Base-by-base conservation (phyloP, 495 filamentous ascomycete species). In the Aspergillus baeticus region DNA sequence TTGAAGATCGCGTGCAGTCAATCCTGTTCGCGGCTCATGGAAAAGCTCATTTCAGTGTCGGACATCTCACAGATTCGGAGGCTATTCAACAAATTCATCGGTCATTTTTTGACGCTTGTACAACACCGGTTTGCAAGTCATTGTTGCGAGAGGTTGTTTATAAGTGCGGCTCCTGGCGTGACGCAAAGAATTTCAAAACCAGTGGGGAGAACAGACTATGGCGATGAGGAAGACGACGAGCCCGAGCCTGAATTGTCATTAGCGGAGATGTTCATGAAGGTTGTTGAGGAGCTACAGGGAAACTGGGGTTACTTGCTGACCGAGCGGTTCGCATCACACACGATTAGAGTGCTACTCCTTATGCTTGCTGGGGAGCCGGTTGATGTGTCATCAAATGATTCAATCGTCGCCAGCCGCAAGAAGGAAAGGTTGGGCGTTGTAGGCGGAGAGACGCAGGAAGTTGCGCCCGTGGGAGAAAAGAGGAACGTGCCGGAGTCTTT, bases 121-220 rank as follows among this genome's bases (percentile, higher is more conserved):
- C 92, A 94, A 63, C 94, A 98, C 69, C 87, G 92, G 23, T 98
- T 98, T 66, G 94, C 94, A 4, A 91, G 90, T 49, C 94, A 98
- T 72, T 98, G 92, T 67, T 97, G 93, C 70, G 94, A 98, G 74
- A 91, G 89, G 14, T 78, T 98, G 10, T 97, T 98, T 63, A 76
- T 91, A 34, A 82, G 87, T 52, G 87, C 88, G 8, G 92, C 92
- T 15, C 85, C 88, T 0, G 74, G 88, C 6, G 87, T 96, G 21
- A 88, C 86, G 18, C 73, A 86, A 58, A 81, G 78, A 47, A 74
- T 81, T 31, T 68, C 77, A 10, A 82, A 81, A 29, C 61, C 76
- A 8, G 62, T 74, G 18, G 76, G 75, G 6, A 70, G 75, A 13
- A 69, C 72, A 2, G 69, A 68, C 74, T 57, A 68, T 61, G 48